These are phyloP conservation scores for Cicer yamashitae DNA, from an alignment of 306 rosid genomes.

Conservation along the genomic window DNA sequence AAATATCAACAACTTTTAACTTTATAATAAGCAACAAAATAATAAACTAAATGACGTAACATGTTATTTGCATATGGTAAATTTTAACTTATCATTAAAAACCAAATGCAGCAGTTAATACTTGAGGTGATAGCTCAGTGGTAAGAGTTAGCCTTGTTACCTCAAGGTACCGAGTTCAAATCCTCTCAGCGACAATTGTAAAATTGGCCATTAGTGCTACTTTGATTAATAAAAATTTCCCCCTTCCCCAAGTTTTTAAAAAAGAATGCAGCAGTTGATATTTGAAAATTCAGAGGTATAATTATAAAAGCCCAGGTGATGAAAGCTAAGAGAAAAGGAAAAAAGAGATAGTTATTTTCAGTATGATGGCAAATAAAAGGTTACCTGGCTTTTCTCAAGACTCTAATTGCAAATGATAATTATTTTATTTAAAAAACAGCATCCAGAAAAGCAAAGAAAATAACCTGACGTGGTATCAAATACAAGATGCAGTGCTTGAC, in stretches of 20 bases:
- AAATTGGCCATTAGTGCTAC: too few relatives aligned
- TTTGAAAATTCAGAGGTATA: slow-evolving; percentile 32
- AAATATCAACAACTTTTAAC: too few relatives aligned
- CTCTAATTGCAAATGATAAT: not conserved
- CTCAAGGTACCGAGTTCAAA: too few relatives aligned
- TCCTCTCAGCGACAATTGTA: too few relatives aligned
- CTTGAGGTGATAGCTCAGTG: not conserved
- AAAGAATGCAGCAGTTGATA: not conserved
- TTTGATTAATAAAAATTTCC: too few relatives aligned
- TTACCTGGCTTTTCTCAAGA: slow-evolving; percentile 9
- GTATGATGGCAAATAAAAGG: slow-evolving; percentile 25
- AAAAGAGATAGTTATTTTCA: slow-evolving; percentile 17
- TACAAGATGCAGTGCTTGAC: slow-evolving; percentile 69
- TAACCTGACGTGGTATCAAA: slow-evolving; percentile 80
- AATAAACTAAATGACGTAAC: slow-evolving; percentile 23
- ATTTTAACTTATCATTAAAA: slow-evolving; percentile 17
- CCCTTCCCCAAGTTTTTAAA: too few relatives aligned
- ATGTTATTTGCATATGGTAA: slow-evolving; percentile 5
- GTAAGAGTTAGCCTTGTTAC: too few relatives aligned
- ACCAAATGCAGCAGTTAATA: slow-evolving; percentile 2
- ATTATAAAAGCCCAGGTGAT: slow-evolving; percentile 4
- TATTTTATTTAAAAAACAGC: slow-evolving; percentile 20
- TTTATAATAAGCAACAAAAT: not conserved
- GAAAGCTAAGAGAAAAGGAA: slow-evolving; percentile 6
- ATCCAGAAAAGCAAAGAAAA: slow-evolving; percentile 41